Evolutionary conservation across 164 flowering plant species (phyloP), one percentile per base, ranked within the genome.

Genomic region (Vitis amurensis): DNA sequence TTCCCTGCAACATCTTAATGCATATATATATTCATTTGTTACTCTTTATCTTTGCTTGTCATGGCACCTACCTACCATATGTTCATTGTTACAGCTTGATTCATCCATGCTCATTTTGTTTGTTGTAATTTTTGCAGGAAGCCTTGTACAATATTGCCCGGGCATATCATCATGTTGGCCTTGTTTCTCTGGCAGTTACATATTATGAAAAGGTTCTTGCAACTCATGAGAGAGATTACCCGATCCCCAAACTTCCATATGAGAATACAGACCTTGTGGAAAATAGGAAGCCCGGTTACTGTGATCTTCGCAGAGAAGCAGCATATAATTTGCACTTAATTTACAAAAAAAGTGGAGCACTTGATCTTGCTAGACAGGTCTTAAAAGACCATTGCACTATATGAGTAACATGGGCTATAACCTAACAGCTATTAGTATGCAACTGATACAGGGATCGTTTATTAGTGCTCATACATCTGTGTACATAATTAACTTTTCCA

Each of bases 291-390:
- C 75, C 86, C 0, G 95, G 88, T 56, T 80, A 82, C 71, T 91
- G 97, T 78, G 85, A 86, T 73, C 93, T 94, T 27, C 88, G 90
- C 15, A 82, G 89, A 66, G 97, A 94, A 72, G 97, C 97, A n/a
- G 95, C 97, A 48, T 86, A 80, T 76, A 94, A 94, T 78, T 76
- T 94, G 82, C 99, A 94, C 70, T 81, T 92, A 74, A 94, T 94
- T 47, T 94, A 94, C 82, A 91, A 87, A 74, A 81, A 74, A 10
- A 89, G 97, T 76, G 97, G 97, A 59, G 91, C 97, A 48, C 3
- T 83, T 27, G 97, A 94, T 86, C 95, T 94, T 61, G 97, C 99
- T 17, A 86, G 99, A 73, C 99, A 92, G 79, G 84, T 94, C 73
- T 71, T 92, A 70, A 92, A 76, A 82, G 89, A 91, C 79, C 81